Evolutionary conservation across 352 stramenopile genomes (phyloP), one percentile per base, ranked within the genome.

Genomic region (Globisporangium echinulatum): DNA sequence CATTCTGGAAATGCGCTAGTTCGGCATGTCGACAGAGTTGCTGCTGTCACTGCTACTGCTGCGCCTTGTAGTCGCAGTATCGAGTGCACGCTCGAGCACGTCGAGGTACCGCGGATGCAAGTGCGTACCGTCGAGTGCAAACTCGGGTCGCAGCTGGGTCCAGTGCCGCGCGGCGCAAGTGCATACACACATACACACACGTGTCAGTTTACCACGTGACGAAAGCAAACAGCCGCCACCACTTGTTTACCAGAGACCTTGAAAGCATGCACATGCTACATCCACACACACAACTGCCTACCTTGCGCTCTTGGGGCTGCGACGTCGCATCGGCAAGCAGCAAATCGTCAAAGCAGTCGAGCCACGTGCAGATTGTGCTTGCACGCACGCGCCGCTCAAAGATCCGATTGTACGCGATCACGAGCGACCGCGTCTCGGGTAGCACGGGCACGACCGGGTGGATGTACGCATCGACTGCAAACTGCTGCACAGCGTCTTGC

Each of bases 401-500:
- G 48, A 87, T 64, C 37, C 66, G 56, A 63, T 97, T 97, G 67
- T 96, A 97, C 55, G 80, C 60, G 48, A 88, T 67, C 11, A 97
- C 88, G 14, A 97, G 67, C 13, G 58, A 51, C 10, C 90, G 76
- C 36, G 90, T 97, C 52, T 95, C 85, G n/a, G 95, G 75, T 1
- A 97, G 73, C 1, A 97, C 91, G 0, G 91, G 91, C 7, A 94
- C 80, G 2, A 97, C 75, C 5, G 91, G 90, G 58, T 97, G 91
- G 39, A 97, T 82, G 43, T 72, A 86, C 4, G 65, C 68, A 38
- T 92, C 72, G 49, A 96, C 94, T 9, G 75, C 46, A 52, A 78
- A 90, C 48, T 82, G 70, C 38, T 64, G 39, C 11, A 85, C 66
- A 37, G 93, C 64, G 13, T 83, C 64, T 3, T 61, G 43, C 7